These are phyloP conservation scores for Striga asiatica DNA, from an alignment of 257 asterid genomes.

Conservation along the genomic window DNA sequence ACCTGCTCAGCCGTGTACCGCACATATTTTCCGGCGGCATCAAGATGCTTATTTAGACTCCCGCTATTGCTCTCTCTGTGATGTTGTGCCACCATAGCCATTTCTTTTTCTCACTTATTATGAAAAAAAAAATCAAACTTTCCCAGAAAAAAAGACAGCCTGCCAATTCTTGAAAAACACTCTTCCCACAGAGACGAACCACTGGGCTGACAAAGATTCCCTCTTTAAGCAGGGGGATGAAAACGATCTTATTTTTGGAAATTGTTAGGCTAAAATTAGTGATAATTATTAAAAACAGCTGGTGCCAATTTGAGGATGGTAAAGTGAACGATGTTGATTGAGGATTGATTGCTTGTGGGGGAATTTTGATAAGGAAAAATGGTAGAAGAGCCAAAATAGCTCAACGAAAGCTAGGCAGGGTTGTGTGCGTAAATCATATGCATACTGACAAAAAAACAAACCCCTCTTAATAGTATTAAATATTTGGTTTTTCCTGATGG, in stretches of 20 bases:
- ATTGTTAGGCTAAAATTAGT: too few species aligned
- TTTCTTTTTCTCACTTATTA: slow-evolving; percentile 18
- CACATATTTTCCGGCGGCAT: slow-evolving; percentile 78
- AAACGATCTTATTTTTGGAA: too few species aligned
- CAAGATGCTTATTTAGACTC: slow-evolving; percentile 66
- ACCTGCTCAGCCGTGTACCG: slow-evolving; percentile 96
- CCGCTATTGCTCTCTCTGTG: slow-evolving; percentile 81
- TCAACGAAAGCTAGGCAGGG: too few species aligned
- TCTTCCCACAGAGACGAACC: background rate
- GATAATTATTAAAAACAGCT: background rate
- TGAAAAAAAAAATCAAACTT: background rate
- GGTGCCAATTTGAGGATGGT: slow-evolving; percentile 25
- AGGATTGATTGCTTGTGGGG: too few species aligned
- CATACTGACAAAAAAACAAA: background rate
- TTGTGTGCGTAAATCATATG: too few species aligned
- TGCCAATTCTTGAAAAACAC: background rate
- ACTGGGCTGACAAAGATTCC: slow-evolving; percentile 17
- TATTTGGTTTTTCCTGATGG: slow-evolving; percentile 2
- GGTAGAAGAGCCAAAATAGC: background rate
- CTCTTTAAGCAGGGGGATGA: slow-evolving; percentile 18
- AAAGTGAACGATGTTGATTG: slow-evolving; percentile 30
- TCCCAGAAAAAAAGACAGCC: background rate
- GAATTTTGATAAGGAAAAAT: slow-evolving; percentile 10
- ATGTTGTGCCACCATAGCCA: slow-evolving; percentile 91
- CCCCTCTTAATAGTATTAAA: too few species aligned